A percentile compares a stretch with the other conserved stretches of the same genome.
Conservation (phyloP, 352 stramenopile genomes). For the Thalassiosira livingstoniorum region DNA sequence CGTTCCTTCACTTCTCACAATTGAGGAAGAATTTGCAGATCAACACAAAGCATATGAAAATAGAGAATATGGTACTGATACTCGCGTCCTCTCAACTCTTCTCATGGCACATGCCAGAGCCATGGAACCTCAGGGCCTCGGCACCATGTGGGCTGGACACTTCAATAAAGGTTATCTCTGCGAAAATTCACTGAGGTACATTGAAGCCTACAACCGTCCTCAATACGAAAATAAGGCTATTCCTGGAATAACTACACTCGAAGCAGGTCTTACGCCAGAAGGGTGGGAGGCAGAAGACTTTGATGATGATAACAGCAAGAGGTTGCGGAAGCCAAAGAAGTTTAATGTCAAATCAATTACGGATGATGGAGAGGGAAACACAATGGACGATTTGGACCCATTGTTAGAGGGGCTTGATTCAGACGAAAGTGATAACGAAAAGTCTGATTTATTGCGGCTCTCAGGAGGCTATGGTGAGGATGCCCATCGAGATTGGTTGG, state of each 20-base stretch:
- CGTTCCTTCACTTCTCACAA: conserved; percentile 27
- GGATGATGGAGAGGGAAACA: conserved; percentile 53
- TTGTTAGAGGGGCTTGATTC: conserved; percentile 53
- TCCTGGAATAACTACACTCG: conserved; percentile 61
- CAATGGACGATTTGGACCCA: conserved; percentile 56
- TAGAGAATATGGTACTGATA: conserved; percentile 82
- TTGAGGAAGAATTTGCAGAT: conserved; percentile 54
- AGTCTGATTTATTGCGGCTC: conserved; percentile 28
- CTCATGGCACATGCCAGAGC: conserved; percentile 77
- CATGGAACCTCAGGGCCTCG: conserved; percentile 72
- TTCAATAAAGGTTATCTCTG: conserved; percentile 82
- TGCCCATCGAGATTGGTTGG: conserved; percentile 42
- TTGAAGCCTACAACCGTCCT: conserved; percentile 70
- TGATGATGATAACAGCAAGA: conserved; percentile 56
- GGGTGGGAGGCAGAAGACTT: conserved; percentile 49
- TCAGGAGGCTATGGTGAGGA: not conserved
- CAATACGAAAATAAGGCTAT: conserved; percentile 76
- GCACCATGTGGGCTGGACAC: conserved; percentile 77
- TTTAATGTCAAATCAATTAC: conserved; percentile 60
- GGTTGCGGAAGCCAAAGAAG: conserved; percentile 58
- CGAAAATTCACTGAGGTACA: conserved; percentile 76
- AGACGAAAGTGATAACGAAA: conserved; percentile 14
- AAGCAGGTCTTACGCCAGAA: conserved; percentile 57
- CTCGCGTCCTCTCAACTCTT: conserved; percentile 68
- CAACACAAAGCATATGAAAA: conserved; percentile 69